A percentile compares a stretch with the other conserved stretches of the same genome.
These are phyloP conservation scores for Penicillium sp. DNA, from an alignment of 2,329 filamentous ascomycete genomes.

Conservation along the genomic window DNA sequence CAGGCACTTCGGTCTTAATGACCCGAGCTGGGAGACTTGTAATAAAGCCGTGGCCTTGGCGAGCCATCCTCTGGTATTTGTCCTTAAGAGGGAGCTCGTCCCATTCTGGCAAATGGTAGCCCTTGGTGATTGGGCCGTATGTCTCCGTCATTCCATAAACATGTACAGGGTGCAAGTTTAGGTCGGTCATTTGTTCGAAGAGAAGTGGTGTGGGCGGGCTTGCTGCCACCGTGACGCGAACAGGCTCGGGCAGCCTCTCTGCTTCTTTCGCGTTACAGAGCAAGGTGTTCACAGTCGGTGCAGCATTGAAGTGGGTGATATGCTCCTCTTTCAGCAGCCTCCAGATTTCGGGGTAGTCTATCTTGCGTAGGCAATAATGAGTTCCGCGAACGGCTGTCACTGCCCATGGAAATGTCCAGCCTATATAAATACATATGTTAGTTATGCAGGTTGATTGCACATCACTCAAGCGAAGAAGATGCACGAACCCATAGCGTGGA, in stretches of 20 bases:
- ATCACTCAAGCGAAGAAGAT: background rate
- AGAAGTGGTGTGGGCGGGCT: conserved; percentile 81
- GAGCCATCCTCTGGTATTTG: conserved; percentile 80
- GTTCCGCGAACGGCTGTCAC: conserved; percentile 90
- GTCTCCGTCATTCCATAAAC: conserved; percentile 85
- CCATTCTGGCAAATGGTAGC: conserved; percentile 81
- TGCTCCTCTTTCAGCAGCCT: conserved; percentile 71
- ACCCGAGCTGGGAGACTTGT: conserved; percentile 72
- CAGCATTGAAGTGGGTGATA: conserved; percentile 91
- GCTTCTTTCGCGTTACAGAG: conserved; percentile 75
- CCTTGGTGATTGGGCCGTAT: conserved; percentile 91
- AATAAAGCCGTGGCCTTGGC: conserved; percentile 86
- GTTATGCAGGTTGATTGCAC: background rate
- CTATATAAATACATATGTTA: conserved; percentile 19
- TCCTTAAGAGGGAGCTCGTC: conserved; percentile 63
- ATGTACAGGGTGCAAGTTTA: conserved; percentile 85
- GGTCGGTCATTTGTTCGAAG: conserved; percentile 79
- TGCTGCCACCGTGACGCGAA: conserved; percentile 84
- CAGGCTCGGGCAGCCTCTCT: conserved; percentile 56
- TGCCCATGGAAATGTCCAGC: conserved; percentile 84
- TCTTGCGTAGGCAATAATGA: conserved; percentile 86
- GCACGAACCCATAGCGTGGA: conserved; percentile 50
- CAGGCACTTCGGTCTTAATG: conserved; percentile 66
- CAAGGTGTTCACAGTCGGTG: conserved; percentile 90
- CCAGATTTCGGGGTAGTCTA: conserved; percentile 93